Base-by-base conservation (phyloP, 257 asterid species). In the Ligustrum vulgare region DNA sequence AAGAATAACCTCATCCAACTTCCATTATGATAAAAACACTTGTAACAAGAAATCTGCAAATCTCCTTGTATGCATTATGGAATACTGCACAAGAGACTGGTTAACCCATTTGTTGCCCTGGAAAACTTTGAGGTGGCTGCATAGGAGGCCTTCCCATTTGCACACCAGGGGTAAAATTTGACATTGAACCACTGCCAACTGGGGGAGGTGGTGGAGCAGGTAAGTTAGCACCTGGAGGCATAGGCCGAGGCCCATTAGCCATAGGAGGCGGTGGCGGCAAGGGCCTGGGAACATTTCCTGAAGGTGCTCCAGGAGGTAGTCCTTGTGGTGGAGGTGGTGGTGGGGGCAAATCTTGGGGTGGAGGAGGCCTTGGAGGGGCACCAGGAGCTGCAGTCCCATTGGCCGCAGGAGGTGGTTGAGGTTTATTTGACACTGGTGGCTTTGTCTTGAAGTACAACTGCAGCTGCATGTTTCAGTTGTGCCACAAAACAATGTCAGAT, bases 121-220 rank as follows among this genome's bases (percentile, higher is more conserved):
- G 93, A 77, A 85, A 90, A 65, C 94, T 97, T 75, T 91, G 99
- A 69, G 93, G 90, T 18, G 91, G 92, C 82, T 74, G 77, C 96
- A 91, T 86, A 7, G 92, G 95, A 22, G 95, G 98, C 82, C 97
- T 83, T 36, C 95, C 95, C 89, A 94, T 88, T 66, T 90, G 97
- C 25, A 78, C 69, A 33, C 97, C 96, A 4, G 94, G 93, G 37
- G 95, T 91, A 74, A 93, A 93, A 79, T 93, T 91, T 18, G 94
- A 75, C 96, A 91, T 92, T 3, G 94, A 80, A 69, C 94, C 96
- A 79, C 90, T 67, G 41, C 95, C 91, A 15, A 81, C 85, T 18
- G 93, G 85, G 16, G 97, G 97, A 13, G 97, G 99, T 20, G 97
- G 97, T 7, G 98, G 98, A 28, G 97, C 96, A 32, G 98, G 97